Conservation (phyloP, 2,329 filamentous ascomycete species). For the Nothophoma quercina region DNA sequence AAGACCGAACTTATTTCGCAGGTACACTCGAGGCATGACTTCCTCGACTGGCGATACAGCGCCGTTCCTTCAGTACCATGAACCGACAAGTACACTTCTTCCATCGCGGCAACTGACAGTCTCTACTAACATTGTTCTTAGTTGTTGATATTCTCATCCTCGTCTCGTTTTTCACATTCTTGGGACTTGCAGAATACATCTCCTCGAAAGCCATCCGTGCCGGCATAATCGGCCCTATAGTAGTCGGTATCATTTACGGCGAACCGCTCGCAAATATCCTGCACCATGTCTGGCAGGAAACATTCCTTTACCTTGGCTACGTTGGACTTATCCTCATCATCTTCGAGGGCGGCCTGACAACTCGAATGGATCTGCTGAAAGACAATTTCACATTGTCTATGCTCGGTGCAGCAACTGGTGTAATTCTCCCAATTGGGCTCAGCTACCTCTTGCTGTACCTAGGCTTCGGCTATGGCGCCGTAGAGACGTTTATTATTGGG, state of each 20-base stretch:
- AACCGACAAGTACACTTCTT: not conserved
- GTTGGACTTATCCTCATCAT: constrained; percentile 60
- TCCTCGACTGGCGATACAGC: not conserved
- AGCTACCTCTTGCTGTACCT: constrained; percentile 51
- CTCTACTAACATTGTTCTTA: constrained; percentile 1
- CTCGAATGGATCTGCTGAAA: constrained; percentile 57
- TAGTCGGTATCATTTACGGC: constrained; percentile 19
- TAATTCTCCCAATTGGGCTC: constrained; percentile 54
- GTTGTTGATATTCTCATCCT: constrained; percentile 20
- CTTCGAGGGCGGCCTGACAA: constrained; percentile 59
- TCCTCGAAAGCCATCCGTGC: constrained; percentile 19
- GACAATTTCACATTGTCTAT: constrained; percentile 55
- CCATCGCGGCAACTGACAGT: no score
- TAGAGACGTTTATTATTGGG: constrained; percentile 41
- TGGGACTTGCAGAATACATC: constrained; percentile 21
- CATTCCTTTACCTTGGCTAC: constrained; percentile 57
- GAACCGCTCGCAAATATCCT: constrained; percentile 20
- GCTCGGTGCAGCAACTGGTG: constrained; percentile 54
- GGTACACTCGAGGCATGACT: no score
- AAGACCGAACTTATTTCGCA: no score
- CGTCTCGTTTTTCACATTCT: constrained; percentile 21
- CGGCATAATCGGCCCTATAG: constrained; percentile 20
- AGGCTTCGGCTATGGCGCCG: constrained; percentile 52
- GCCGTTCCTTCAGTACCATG: not conserved
- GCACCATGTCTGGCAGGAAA: constrained; percentile 21